These are phyloP conservation scores for Penicillium sp. DNA, from an alignment of 2,329 filamentous ascomycete genomes.

Conservation along the genomic window DNA sequence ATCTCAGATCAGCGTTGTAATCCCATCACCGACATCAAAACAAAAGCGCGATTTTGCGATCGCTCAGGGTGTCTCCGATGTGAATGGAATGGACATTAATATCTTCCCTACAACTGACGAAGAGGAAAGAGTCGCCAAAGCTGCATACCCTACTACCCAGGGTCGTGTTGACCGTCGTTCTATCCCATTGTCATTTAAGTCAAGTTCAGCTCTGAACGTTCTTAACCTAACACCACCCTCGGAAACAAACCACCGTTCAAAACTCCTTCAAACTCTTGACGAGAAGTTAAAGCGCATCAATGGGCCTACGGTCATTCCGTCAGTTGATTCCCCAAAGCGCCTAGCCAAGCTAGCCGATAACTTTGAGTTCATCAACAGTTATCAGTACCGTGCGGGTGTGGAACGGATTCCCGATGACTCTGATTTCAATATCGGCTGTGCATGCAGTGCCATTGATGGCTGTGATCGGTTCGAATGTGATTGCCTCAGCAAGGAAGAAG, in stretches of 20 bases:
- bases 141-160: neutral
- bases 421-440: conserved; percentile 26
- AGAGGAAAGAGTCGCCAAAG: neutral
- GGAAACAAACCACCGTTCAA: neutral
- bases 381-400: conserved; percentile 36
- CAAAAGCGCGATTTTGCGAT: neutral
- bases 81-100: neutral
- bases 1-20: conserved; percentile 1
- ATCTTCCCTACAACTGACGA: neutral
- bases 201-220: neutral
- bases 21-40: neutral
- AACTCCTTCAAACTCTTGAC: conserved; percentile 3
- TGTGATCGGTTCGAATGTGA: conserved; percentile 29
- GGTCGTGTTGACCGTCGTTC: neutral
- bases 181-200: neutral
- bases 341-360: conserved; percentile 30
- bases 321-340: conserved; percentile 8
- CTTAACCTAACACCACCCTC: neutral
- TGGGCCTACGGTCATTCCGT: conserved; percentile 31
- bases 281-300: conserved; percentile 11
- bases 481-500: conserved; percentile 33
- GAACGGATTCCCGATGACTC: conserved; percentile 22
- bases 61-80: neutral
- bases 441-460: conserved; percentile 18
- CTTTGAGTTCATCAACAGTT: conserved; percentile 40